Base-by-base conservation (phyloP, 768 basidiomycete species). In the Crassisporium funariophilum region DNA sequence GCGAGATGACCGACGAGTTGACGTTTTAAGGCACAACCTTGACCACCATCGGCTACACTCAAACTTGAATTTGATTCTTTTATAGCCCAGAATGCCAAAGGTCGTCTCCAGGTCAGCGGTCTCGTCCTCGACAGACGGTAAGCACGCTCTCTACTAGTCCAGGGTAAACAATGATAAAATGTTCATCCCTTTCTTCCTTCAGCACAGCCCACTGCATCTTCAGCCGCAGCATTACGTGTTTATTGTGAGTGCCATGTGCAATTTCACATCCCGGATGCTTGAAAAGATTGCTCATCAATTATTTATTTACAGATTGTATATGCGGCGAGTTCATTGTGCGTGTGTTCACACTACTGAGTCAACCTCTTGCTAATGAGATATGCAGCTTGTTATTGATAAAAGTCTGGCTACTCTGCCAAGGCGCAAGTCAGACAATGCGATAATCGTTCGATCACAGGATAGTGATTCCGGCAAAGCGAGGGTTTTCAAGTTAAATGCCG, bases 401-500 rank as follows among this genome's bases (percentile, higher is more conserved):
- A 82, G 75, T 46, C 73, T 91, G 39, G 74, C 77, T 44, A 74
- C 77, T 33, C 75, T 92, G 35, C 89, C 87, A 5, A 74, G 78
- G 52, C 82, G 87, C 52, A 81, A 79, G 59, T 84, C 88, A 41
- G 93, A 95, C 68, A 84, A 79, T 41, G 81, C 93, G 12, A 84
- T 82, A 41, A 85, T 95, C 49, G 75, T 95, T 51, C 84, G 89
- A 41, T 81, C 83, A 22, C 84, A 87, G 63, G 84, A 87, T 53
- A 78, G 66, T 34, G 74, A 74, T 21, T 62, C 64, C 22, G 75
- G 67, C 34, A 79, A 82, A 53, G 81, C 88, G 20, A 71, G 82
- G 60, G 72, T 91, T 8, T 95, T 94, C 81, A 97, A 95, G 66
- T 63, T 95, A 59, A 95, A 95, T 58, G 90, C 88, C 2, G 73